Evolutionary conservation across 2,329 filamentous ascomycete genomes (phyloP), one percentile per base, ranked within the genome.

Genomic region (Botrytis byssoidea): DNA sequence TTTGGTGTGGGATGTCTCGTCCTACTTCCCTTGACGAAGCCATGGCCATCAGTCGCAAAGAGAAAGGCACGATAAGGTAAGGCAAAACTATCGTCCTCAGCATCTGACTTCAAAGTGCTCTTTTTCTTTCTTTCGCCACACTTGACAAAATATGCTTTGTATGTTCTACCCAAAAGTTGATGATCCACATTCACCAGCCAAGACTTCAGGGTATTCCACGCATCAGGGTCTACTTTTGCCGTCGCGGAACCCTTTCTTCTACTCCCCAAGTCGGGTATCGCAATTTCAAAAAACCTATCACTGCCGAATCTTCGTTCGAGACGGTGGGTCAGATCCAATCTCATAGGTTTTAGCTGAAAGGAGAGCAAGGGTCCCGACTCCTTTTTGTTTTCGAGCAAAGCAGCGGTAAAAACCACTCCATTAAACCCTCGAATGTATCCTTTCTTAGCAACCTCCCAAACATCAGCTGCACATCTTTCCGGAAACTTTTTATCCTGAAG

Each of bases 281-380:
- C 79, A 0, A 91, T 73, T 71, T 90, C 87, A 1, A 91, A 74
- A 64, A 90, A 90, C 0, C 89, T 84, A 75, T 91, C 88, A 0
- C 85, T 80, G 0, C 89, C 88, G 75, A 89, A 90, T 7, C 85
- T 85, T 20, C 89, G 85, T 32, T 82, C 82, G 0, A 91, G 79
- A 2, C 89, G 86, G 78, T 89, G 84, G 0, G 85, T 82, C 4
- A 83, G 78, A 40, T 88, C 86, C 2, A 89, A 78, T 16, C 81
- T 83, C 1, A 90, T 77, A 0, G 87, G 85, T 2, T 84, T 82
- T 16, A 91, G 82, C 8, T 82, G 83, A 7, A 90, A 77, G 0
- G 77, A 74, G 74, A 88, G 88, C 0, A 86, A 70, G 0, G 85
- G 83, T 0, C 83, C 85, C 4, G 79, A 77, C 1, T 80, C 77